Percentiles rank a stretch among this genome's conserved stretches.
These are phyloP conservation scores for Backusella westeae DNA, from an alignment of 192 early-diverging fungal species.

Conservation along the genomic window DNA sequence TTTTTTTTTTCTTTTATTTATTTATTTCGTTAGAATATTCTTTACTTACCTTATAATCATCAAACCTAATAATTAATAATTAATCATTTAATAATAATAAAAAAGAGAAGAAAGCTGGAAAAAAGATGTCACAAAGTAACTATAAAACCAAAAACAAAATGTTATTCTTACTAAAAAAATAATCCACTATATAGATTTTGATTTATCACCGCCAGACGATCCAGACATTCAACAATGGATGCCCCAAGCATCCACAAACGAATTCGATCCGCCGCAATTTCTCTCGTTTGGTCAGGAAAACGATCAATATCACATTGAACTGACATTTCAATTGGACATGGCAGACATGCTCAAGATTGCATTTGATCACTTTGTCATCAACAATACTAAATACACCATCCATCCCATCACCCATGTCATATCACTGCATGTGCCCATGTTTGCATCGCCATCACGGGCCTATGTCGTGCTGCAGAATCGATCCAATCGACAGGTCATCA, in stretches of 20 bases:
- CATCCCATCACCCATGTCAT: slow-evolving; percentile 22
- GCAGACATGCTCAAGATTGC: slow-evolving; percentile 31
- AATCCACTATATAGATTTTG: not conserved
- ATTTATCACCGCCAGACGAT: slow-evolving; percentile 11
- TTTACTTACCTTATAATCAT: no score
- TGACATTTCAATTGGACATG: slow-evolving; percentile 9
- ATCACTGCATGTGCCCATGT: slow-evolving; percentile 40
- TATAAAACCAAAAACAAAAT: not conserved
- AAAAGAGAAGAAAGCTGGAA: not conserved
- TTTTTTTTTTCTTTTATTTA: not conserved
- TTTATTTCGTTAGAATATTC: not conserved
- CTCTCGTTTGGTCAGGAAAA: slow-evolving; percentile 12
- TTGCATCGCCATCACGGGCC: slow-evolving; percentile 34
- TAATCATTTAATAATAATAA: not conserved
- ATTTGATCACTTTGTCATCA: slow-evolving; percentile 41
- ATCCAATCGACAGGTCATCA: slow-evolving; percentile 21
- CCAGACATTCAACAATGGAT: slow-evolving; percentile 14
- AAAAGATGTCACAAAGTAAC: slow-evolving; percentile 8
- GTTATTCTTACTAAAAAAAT: no score
- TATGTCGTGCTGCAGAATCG: slow-evolving; percentile 33
- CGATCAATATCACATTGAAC: slow-evolving; percentile 12
- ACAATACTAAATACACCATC: slow-evolving; percentile 36
- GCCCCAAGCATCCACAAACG: slow-evolving; percentile 11
- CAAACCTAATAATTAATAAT: not conserved
- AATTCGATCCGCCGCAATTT: slow-evolving; percentile 19